phyloP scores from a whole-genome alignment of 1,284 basidiomycete species.

The Trichosporon sp. region DNA sequence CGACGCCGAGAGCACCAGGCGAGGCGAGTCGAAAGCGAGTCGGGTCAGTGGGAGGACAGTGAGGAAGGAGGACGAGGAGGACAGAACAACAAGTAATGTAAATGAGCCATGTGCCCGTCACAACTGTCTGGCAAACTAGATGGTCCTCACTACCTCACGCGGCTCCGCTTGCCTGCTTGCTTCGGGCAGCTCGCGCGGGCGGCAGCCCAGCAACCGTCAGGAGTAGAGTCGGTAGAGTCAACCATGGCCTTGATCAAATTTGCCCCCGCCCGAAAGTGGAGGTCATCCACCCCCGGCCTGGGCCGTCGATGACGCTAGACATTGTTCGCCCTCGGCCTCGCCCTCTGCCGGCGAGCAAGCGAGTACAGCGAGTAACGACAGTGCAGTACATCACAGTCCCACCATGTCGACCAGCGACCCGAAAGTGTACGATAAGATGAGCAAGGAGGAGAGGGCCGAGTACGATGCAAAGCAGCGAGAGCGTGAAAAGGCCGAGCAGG shows the following conservation, averaged over 20 bases:
- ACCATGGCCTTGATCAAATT: background rate
- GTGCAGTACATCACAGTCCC: too few relatives aligned
- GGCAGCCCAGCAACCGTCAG: too few relatives aligned
- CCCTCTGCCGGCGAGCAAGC: too few relatives aligned
- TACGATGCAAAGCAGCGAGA: conserved; percentile 64
- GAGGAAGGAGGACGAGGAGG: conserved; percentile 2
- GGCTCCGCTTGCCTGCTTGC: background rate
- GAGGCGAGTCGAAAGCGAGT: background rate
- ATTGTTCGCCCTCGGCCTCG: background rate
- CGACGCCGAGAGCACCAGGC: background rate
- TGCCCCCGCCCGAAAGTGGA: background rate
- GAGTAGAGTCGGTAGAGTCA: background rate
- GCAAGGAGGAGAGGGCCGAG: conserved; percentile 66
- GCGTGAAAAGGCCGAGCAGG: conserved; percentile 74
- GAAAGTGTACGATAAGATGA: conserved; percentile 58
- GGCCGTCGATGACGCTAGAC: background rate
- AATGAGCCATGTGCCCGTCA: background rate
- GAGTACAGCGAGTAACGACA: too few relatives aligned
- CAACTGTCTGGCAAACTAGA: background rate
- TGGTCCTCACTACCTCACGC: background rate
- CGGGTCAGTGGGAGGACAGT: background rate
- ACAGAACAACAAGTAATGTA: background rate
- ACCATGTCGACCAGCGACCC: background rate
- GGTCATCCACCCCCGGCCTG: background rate
- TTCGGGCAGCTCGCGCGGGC: too few relatives aligned